A percentile compares a stretch with the other conserved stretches of the same genome.
These are phyloP conservation scores for Aspergillus cejpii DNA, from an alignment of 2,329 filamentous ascomycete genomes.

Conservation along the genomic window DNA sequence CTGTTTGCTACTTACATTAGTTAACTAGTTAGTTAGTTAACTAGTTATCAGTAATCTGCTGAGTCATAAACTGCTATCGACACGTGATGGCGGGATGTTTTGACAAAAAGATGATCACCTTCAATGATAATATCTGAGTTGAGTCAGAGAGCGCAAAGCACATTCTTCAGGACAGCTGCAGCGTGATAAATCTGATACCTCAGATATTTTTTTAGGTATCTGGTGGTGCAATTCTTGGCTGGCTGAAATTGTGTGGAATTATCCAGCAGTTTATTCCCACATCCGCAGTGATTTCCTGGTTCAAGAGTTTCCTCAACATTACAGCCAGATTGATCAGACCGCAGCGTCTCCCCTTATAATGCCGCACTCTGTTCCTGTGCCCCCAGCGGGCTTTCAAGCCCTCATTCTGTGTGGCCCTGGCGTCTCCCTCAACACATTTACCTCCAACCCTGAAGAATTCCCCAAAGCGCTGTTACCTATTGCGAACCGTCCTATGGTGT, in stretches of 20 bases:
- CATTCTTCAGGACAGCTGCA: neutral
- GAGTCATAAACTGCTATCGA: slow-evolving; percentile 10
- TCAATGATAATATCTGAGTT: neutral
- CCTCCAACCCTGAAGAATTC: slow-evolving; percentile 43
- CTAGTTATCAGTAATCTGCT: no score
- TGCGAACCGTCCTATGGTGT: slow-evolving; percentile 47
- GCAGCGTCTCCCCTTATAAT: slow-evolving; percentile 8
- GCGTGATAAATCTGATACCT: no score
- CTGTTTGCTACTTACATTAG: no score
- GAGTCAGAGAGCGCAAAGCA: neutral
- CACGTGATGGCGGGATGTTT: slow-evolving; percentile 7
- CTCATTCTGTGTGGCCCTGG: slow-evolving; percentile 46
- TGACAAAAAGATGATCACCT: neutral
- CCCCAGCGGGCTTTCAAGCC: slow-evolving; percentile 49
- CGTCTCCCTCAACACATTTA: slow-evolving; percentile 46
- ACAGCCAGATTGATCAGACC: neutral
- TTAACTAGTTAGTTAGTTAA: no score
- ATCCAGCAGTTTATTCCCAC: no score
- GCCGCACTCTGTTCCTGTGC: slow-evolving; percentile 44
- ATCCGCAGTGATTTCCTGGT: no score
- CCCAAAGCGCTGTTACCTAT: slow-evolving; percentile 47
- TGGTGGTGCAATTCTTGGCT: no score
- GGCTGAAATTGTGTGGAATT: no score
- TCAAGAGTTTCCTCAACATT: neutral
- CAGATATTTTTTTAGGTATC: no score